Evolutionary conservation across 2,329 filamentous ascomycete species (phyloP).

Genomic region (Teratosphaeria epicoccoides): DNA sequence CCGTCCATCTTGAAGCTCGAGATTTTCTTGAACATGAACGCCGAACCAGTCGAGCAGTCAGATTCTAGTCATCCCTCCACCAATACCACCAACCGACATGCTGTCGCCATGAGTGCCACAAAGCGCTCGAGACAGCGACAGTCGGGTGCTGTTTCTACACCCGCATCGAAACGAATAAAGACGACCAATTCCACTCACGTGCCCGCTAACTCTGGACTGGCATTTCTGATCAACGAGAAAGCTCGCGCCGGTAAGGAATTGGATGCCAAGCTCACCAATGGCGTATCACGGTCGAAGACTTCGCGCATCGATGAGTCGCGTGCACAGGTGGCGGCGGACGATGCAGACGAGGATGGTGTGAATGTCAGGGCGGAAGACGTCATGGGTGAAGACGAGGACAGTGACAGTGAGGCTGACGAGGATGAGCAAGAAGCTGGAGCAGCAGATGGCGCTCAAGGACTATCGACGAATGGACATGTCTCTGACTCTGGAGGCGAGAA

Average conservation of each 20-base stretch:
- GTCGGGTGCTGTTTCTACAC: conserved; percentile 18
- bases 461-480: conserved; percentile 3
- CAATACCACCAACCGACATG: conserved; percentile 11
- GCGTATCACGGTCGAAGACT: conserved; percentile 40
- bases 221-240: conserved; percentile 27
- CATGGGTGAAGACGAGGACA: conserved; percentile 35
- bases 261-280: conserved; percentile 41
- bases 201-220: conserved; percentile 19
- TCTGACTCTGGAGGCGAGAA: conserved; percentile 10
- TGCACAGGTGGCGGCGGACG: conserved; percentile 37
- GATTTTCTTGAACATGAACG: neutral
- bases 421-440: conserved; percentile 9
- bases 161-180: conserved; percentile 24
- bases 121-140: conserved; percentile 24
- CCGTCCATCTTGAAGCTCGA: neutral
- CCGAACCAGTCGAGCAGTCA: neutral
- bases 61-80: neutral
- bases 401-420: conserved; percentile 13
- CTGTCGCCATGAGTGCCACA: conserved; percentile 24
- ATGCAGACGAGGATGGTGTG: conserved; percentile 33
- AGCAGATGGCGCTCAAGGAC: conserved; percentile 11
- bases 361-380: conserved; percentile 25
- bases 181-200: conserved; percentile 24
- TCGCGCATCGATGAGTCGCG: conserved; percentile 48
- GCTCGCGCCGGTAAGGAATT: conserved; percentile 28